A percentile compares a stretch with the other conserved stretches of the same genome.
phyloP scores from a whole-genome alignment of 495 filamentous ascomycete species.

The Letharia columbiana region DNA sequence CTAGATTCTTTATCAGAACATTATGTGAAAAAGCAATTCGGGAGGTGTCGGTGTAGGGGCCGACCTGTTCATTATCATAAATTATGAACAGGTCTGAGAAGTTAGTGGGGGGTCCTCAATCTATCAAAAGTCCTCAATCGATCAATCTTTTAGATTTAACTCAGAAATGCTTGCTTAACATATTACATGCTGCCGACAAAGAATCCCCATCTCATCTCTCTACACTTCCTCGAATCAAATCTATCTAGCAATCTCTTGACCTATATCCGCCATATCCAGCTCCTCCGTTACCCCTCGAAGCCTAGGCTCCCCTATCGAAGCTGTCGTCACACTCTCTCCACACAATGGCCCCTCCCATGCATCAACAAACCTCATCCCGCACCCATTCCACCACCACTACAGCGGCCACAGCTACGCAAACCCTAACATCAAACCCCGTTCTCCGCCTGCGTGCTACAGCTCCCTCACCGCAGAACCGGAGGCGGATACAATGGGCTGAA shows the following conservation, averaged over 20 bases:
- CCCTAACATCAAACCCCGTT: slow-evolving; percentile 15
- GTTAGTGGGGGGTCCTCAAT: neutral
- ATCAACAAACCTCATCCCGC: neutral
- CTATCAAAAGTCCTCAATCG: neutral
- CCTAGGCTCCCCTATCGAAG: neutral
- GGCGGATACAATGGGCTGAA: slow-evolving; percentile 79
- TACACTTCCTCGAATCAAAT: neutral
- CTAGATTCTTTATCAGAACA: neutral
- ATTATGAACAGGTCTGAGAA: too few species aligned
- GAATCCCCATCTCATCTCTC: neutral
- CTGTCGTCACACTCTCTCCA: neutral
- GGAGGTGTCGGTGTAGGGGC: neutral
- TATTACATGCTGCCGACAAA: neutral
- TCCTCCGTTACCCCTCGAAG: too few species aligned
- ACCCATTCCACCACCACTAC: neutral
- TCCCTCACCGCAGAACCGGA: slow-evolving; percentile 2
- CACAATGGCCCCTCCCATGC: slow-evolving; percentile 1
- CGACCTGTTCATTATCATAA: too few species aligned
- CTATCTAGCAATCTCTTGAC: neutral
- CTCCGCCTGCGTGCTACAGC: slow-evolving; percentile 24
- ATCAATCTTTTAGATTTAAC: neutral
- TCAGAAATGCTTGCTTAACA: neutral
- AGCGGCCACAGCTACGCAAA: slow-evolving; percentile 11
- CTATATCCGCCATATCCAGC: neutral
- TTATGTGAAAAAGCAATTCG: neutral